Conservation (phyloP, 495 filamentous ascomycete species). For the Arthonia radiata region DNA sequence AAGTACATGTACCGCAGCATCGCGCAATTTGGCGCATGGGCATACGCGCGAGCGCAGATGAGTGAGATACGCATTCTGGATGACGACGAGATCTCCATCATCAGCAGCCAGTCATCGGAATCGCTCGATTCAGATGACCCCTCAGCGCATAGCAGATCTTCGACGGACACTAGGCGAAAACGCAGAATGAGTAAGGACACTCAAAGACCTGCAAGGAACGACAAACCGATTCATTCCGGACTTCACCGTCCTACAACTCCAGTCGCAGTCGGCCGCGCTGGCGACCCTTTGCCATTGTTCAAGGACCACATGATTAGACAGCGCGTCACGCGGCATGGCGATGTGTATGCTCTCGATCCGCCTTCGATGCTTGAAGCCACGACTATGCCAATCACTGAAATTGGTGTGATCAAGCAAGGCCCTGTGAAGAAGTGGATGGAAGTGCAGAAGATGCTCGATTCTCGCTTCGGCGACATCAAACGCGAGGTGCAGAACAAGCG, state of each 20-base stretch:
- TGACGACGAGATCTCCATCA: conserved; percentile 52
- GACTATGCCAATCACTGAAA: conserved; percentile 29
- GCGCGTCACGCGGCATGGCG: conserved; percentile 50
- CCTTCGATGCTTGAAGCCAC: conserved; percentile 34
- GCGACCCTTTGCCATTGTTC: conserved; percentile 59
- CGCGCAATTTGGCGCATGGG: conserved; percentile 82
- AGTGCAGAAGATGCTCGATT: conserved; percentile 44
- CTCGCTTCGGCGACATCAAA: conserved; percentile 37
- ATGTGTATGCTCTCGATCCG: conserved; percentile 37
- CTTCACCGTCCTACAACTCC: conserved; percentile 4
- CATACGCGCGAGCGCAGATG: conserved; percentile 58
- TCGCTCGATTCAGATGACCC: too few species aligned
- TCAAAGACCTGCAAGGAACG: too few species aligned
- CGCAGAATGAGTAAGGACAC: too few species aligned
- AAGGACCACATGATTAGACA: conserved; percentile 76
- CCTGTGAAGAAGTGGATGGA: conserved; percentile 67
- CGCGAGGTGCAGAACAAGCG: conserved; percentile 41
- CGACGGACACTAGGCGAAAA: too few species aligned
- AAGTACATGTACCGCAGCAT: conserved; percentile 84
- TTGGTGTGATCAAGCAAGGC: conserved; percentile 57
- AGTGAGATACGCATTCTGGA: conserved; percentile 54
- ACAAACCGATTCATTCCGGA: too few species aligned
- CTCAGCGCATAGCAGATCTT: too few species aligned
- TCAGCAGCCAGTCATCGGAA: conserved; percentile 22
- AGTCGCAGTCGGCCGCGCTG: conserved; percentile 39